phyloP scores from a whole-genome alignment of 2,329 filamentous ascomycete genomes.

The Monosporascus ibericus region DNA sequence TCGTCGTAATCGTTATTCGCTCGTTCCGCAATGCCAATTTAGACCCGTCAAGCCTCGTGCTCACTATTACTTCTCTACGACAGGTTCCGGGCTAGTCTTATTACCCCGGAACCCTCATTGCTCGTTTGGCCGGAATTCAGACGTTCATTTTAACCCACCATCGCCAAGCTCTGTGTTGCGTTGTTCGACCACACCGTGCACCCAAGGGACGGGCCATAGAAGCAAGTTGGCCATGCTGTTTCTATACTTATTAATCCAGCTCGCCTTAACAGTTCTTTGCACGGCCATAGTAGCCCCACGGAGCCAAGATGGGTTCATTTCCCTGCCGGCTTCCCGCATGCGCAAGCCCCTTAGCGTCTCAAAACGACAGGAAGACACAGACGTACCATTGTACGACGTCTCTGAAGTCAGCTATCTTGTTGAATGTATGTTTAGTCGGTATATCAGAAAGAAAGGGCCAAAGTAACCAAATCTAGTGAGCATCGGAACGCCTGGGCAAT shows the following conservation, averaged over 20 bases:
- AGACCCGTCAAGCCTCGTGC: too few species aligned
- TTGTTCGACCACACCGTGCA: too few species aligned
- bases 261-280: not conserved
- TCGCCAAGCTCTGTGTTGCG: too few species aligned
- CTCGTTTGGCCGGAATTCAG: too few species aligned
- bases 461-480: conserved; percentile 1
- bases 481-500: conserved; percentile 10
- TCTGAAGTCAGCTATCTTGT: conserved; percentile 1
- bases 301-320: not conserved
- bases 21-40: too few species aligned
- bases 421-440: not conserved
- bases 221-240: not conserved
- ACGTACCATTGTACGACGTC: conserved; percentile 1
- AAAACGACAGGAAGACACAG: not conserved
- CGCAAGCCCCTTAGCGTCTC: not conserved
- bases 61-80: too few species aligned
- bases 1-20: too few species aligned
- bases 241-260: not conserved
- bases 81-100: too few species aligned
- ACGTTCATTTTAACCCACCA: too few species aligned
- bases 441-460: not conserved
- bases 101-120: too few species aligned
- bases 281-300: not conserved
- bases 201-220: too few species aligned
- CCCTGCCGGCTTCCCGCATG: not conserved